Conservation (phyloP, 352 stramenopile genomes). For the Chrysophaeum taylorii region DNA sequence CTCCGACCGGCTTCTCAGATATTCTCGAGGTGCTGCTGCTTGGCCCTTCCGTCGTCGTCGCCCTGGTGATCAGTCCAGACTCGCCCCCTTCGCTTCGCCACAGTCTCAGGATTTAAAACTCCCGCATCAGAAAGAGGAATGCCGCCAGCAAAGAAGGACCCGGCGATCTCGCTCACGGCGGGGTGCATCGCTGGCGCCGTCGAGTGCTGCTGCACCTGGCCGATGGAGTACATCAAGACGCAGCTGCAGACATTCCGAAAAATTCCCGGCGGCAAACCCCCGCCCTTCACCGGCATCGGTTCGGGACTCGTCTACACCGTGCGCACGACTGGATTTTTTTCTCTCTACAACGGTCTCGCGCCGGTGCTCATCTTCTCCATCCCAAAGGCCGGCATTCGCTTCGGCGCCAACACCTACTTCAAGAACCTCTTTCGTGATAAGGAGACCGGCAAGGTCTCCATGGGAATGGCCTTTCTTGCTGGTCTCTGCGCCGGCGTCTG, state of each 20-base stretch:
- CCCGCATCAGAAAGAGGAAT: background rate
- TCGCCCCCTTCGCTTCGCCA: too few relatives aligned
- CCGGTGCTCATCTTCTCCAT: slow-evolving; percentile 72
- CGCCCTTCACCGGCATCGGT: slow-evolving; percentile 26
- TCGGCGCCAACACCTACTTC: slow-evolving; percentile 81
- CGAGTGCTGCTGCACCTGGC: slow-evolving; percentile 40
- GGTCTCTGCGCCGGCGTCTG: slow-evolving; percentile 76
- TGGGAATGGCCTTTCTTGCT: slow-evolving; percentile 75
- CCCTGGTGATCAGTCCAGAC: too few relatives aligned
- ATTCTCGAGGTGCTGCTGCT: too few relatives aligned
- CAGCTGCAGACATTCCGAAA: slow-evolving; percentile 54
- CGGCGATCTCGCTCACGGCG: slow-evolving; percentile 36
- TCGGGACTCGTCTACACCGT: slow-evolving; percentile 55
- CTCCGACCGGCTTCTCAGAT: too few relatives aligned
- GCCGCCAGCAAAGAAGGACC: background rate
- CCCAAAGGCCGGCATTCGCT: slow-evolving; percentile 89
- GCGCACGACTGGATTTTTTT: slow-evolving; percentile 41
- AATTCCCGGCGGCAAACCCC: slow-evolving; percentile 3
- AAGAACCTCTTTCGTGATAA: slow-evolving; percentile 52
- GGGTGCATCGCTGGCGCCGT: slow-evolving; percentile 51
- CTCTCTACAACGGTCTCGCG: slow-evolving; percentile 70
- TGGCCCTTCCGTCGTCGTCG: too few relatives aligned
- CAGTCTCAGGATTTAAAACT: too few relatives aligned
- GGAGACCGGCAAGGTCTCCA: slow-evolving; percentile 67
- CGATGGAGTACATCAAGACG: slow-evolving; percentile 83